Base-by-base conservation (phyloP, 2,329 filamentous ascomycete genomes). In the Trichocomaceae sp. region DNA sequence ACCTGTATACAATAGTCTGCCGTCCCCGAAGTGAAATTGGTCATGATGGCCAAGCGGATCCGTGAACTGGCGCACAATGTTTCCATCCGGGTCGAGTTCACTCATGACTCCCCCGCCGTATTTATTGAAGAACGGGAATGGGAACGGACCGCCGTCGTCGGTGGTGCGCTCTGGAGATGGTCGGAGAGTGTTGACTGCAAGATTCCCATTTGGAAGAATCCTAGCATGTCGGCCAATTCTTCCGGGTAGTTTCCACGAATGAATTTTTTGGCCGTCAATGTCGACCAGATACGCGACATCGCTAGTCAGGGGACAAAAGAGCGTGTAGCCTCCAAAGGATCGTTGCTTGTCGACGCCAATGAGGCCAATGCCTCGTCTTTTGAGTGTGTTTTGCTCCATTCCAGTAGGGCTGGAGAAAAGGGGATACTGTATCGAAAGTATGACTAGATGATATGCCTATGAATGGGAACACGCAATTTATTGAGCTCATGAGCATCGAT, bases 41-140 rank as follows among this genome's bases (percentile, higher is more conserved):
- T 77, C 75, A 58, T 77, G 75, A 56, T 77, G 75, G 0, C 69
- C 75, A 12, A 71, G 62, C 0, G 72, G 69, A 59, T 77, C 75
- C 9, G 60, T 62, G 58, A 69, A 73, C 54, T 75, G 69, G 26
- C 67, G 66, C 0, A 77, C 54, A 2, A 75, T 62, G 2, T 72
- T 68, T 13, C 75, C 74, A 0, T 61, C 52, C 0, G 68, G 62
- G 49, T 71, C 66, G 12, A 77, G 59, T 60, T 77, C 64, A 48
- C 69, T 67, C 75, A 77, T 77, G 3, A 75, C 62, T 0, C 75
- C 75, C 8, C 74, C 75, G 10, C 74, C 63, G 55, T 77, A 77
- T 53, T 77, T 77, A 41, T 72, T 68, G 64, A 69, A 77, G 50
- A 77, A 68, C 1, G 72, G 72, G 55, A 76, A 77, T 5, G 69